Conservation (phyloP, 257 asterid species). For the Mitragyna speciosa region DNA sequence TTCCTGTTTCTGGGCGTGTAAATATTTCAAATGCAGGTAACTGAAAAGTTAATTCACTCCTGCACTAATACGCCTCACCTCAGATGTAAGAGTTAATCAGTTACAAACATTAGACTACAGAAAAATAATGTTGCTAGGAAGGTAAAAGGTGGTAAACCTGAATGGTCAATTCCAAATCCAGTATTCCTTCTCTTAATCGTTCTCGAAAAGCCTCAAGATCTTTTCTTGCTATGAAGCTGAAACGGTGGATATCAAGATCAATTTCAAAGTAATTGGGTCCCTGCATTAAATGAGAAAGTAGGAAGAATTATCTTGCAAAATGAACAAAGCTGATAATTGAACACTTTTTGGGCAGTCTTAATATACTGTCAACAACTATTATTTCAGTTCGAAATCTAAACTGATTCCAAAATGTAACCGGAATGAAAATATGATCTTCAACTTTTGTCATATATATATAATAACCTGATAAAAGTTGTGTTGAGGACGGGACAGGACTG, state of each 20-base stretch:
- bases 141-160: constrained; percentile 47
- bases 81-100: neutral
- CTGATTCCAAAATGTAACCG: neutral
- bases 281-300: constrained; percentile 31
- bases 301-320: neutral
- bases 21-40: neutral
- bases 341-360: neutral
- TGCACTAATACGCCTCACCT: neutral
- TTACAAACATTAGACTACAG: no score
- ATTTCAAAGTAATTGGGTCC: constrained; percentile 83
- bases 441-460: neutral
- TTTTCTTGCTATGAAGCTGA: constrained; percentile 86
- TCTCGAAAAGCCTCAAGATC: constrained; percentile 81
- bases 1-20: constrained; percentile 82
- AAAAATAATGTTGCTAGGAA: neutral
- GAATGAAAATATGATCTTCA: neutral
- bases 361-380: neutral
- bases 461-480: constrained; percentile 73
- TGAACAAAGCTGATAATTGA: neutral
- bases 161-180: constrained; percentile 80
- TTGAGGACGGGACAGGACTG: constrained; percentile 92
- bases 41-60: neutral
- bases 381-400: neutral
- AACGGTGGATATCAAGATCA: constrained; percentile 89
- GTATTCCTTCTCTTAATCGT: constrained; percentile 60